These are phyloP conservation scores for Cladophialophora yegresii DNA, from an alignment of 2,329 filamentous ascomycete genomes.

Conservation along the genomic window DNA sequence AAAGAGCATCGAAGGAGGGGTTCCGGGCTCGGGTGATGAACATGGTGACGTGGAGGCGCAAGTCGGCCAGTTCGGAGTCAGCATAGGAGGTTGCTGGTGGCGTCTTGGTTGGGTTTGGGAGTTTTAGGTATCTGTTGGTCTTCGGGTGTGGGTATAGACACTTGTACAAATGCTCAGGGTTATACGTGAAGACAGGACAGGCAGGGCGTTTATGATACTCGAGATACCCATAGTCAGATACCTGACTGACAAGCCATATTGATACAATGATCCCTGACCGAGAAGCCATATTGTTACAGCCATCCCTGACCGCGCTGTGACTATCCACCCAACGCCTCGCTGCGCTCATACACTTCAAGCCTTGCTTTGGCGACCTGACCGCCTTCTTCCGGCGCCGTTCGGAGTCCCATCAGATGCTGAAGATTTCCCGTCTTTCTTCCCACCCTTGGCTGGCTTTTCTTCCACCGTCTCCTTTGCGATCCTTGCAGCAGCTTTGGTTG, in stretches of 20 bases:
- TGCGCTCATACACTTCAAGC: constrained; percentile 3
- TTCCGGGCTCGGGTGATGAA: constrained; percentile 2
- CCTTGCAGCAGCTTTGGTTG: constrained; percentile 3
- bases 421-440: constrained; percentile 6
- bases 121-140: background rate
- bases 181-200: background rate
- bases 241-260: background rate
- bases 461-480: constrained; percentile 6
- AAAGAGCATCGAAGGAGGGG: constrained; percentile 1
- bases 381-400: constrained; percentile 18
- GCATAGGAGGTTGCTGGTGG: background rate
- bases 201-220: background rate
- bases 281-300: no score
- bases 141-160: background rate
- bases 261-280: background rate
- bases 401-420: constrained; percentile 56
- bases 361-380: constrained; percentile 27
- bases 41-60: constrained; percentile 1
- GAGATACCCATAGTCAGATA: background rate
- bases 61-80: constrained; percentile 6
- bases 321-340: background rate
- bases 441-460: constrained; percentile 14
- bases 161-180: background rate
- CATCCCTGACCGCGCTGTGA: no score
- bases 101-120: background rate